Evolutionary conservation across 2,329 filamentous ascomycete species (phyloP), one percentile per base, ranked within the genome.

Genomic region (Penicillium aurantiogriseum): DNA sequence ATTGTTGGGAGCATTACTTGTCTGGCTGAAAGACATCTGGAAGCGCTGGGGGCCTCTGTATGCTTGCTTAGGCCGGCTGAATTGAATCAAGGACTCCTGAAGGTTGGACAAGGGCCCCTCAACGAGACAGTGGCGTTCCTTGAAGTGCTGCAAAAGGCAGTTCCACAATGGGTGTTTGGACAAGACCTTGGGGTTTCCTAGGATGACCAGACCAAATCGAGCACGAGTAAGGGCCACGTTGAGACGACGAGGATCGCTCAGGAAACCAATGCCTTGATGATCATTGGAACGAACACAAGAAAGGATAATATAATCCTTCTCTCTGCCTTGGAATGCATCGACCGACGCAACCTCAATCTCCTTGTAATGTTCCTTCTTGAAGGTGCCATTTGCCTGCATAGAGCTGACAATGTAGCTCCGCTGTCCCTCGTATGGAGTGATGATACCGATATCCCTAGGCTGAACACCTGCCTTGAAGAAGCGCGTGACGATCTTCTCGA

Each of bases 401-500:
- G 93, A 97, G 72, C 91, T 96, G 58, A 99, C 94, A 63, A 99
- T 92, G 74, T 96, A 99, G 77, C 92, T 97, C 70, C 94, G 89
- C 78, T 99, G 94, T 57, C 94, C 94, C 78, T 99, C 94, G 74
- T 99, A 99, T 54, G 94, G 94, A 17, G 94, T 99, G 71, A 99
- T 97, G 69, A 99, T 94, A 79, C 94, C 94, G 71, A 99, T 97
- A 64, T 93, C 91, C 49, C 84, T 82, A 5, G 94, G 92, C 71
- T 92, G 90, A n/a, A 99, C 94, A 47, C 93, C 93, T 25, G 95
- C 94, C 77, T 97, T 97, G 85, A 99, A 97, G 79, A 99, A 99
- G 49, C 94, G 89, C 10, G 93, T 97, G 42, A 99, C 92, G 59
- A 97, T 92, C 82, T 99, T 99, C 78, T 99, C 94, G 33, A 99